phyloP scores from a whole-genome alignment of 1,284 basidiomycete species.

The Ustilago vetiveriae region DNA sequence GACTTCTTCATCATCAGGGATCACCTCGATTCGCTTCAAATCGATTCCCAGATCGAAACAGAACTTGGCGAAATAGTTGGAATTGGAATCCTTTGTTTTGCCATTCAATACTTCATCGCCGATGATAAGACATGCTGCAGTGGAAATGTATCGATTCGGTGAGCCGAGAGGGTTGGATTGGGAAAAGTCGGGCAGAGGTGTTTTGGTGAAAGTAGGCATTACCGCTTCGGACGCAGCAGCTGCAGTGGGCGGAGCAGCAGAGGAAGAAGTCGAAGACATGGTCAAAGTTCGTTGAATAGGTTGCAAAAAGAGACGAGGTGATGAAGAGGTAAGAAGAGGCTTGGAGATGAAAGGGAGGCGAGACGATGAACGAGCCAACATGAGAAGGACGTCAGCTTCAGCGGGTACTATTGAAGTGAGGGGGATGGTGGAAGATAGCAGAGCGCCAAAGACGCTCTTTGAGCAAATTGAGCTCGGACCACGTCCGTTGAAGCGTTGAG shows the following conservation, averaged over 20 bases:
- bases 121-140: conserved; percentile 62
- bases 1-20: conserved; percentile 86
- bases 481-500: conserved; percentile 2
- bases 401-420: neutral
- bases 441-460: neutral
- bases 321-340: neutral
- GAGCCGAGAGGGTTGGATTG: conserved; percentile 43
- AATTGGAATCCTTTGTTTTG: conserved; percentile 87
- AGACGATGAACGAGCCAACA: conserved; percentile 6
- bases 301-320: neutral
- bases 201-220: conserved; percentile 48
- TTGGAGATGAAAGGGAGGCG: neutral
- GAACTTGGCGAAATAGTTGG: conserved; percentile 69
- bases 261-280: conserved; percentile 5
- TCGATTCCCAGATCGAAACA: conserved; percentile 65
- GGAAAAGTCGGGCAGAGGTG: conserved; percentile 31
- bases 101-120: conserved; percentile 74
- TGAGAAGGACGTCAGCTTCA: neutral
- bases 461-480: conserved; percentile 15
- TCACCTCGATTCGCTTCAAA: conserved; percentile 78
- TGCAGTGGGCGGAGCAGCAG: neutral
- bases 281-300: neutral
- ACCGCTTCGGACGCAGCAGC: conserved; percentile 4
- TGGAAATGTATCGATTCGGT: conserved; percentile 47
- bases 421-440: neutral